phyloP scores from a whole-genome alignment of 176 grass and related monocot genomes.

The Microstegium vimineum region DNA sequence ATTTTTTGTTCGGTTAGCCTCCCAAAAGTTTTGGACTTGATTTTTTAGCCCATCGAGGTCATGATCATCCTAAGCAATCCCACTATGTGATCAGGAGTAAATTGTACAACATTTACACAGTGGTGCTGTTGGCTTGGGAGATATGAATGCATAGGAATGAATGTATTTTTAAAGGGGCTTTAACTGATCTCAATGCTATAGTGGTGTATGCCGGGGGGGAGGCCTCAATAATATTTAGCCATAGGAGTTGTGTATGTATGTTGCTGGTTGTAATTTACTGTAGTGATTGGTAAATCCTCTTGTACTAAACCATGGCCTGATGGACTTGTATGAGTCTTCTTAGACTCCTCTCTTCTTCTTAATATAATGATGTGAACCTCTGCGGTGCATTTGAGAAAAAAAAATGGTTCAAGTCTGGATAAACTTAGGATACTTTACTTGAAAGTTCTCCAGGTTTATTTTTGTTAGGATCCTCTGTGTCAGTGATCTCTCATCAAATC shows the following conservation, averaged over 20 bases:
- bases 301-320: background rate
- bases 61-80: background rate
- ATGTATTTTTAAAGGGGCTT: background rate
- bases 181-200: too few species aligned
- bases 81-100: background rate
- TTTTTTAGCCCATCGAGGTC: background rate
- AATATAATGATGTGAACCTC: background rate
- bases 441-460: constrained; percentile 70
- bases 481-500: constrained; percentile 70
- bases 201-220: too few species aligned
- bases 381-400: background rate
- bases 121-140: background rate
- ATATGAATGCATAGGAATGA: background rate
- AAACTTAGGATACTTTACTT: constrained; percentile 48
- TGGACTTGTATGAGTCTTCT: background rate
- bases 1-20: background rate
- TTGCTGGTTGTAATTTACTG: background rate
- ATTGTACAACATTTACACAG: background rate
- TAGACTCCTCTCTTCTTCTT: background rate
- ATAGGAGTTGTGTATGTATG: background rate
- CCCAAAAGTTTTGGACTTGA: background rate
- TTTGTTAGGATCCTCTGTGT: constrained; percentile 66
- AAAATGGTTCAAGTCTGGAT: background rate
- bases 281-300: background rate
- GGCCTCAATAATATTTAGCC: background rate